Conservation (phyloP, 116 monocot species). For the Dioscorea cayenensis region DNA sequence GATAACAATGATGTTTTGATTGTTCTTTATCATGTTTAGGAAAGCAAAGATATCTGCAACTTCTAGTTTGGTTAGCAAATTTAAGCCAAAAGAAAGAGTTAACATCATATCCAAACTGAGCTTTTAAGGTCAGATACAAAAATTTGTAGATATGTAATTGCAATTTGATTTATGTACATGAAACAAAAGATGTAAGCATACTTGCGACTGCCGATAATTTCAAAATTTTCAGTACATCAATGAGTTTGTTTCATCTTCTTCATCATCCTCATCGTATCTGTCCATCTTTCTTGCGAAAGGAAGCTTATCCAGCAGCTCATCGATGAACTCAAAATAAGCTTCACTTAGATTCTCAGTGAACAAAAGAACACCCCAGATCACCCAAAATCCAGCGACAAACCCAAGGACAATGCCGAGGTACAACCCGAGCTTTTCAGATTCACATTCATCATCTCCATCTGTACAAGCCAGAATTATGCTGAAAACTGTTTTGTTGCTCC, state of each 20-base stretch:
- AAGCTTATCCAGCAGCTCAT: not conserved
- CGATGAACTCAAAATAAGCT: slow-evolving; percentile 8
- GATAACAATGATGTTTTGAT: no score
- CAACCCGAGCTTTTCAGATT: not conserved
- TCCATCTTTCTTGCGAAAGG: not conserved
- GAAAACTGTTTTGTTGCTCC: not conserved
- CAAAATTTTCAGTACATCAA: not conserved
- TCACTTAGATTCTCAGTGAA: not conserved
- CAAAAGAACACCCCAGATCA: not conserved
- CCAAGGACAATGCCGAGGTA: slow-evolving; percentile 4
- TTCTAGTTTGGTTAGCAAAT: no score
- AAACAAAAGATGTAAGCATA: not conserved
- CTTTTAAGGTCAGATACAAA: not conserved
- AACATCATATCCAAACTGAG: no score
- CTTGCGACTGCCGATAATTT: no score
- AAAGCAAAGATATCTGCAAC: no score
- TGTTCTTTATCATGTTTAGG: no score
- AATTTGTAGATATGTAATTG: not conserved
- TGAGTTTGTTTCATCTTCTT: not conserved
- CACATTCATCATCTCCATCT: not conserved
- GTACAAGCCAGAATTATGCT: not conserved
- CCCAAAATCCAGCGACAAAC: no score
- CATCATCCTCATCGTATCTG: not conserved
- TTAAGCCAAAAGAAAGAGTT: no score
- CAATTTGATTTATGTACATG: not conserved